Conservation (phyloP, 1,284 basidiomycete species). For the Trametes versicolor region DNA sequence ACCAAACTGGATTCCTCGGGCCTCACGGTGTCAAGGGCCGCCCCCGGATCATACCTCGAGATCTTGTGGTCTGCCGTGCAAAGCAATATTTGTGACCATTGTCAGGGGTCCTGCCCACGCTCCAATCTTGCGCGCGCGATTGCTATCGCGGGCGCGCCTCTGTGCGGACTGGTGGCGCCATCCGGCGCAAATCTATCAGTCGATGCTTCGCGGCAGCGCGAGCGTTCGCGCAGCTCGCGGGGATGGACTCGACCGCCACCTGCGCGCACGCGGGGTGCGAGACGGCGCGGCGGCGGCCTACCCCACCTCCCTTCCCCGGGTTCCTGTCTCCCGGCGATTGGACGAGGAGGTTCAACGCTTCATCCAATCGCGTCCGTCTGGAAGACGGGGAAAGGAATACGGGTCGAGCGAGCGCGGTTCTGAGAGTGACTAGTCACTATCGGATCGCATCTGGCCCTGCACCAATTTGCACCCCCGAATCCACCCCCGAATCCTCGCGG, state of each 20-base stretch:
- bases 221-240: too few relatives aligned
- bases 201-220: conserved; percentile 32
- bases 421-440: conserved; percentile 33
- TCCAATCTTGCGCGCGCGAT: conserved; percentile 25
- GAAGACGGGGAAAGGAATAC: conserved; percentile 10
- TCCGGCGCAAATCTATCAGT: conserved; percentile 17
- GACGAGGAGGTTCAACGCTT: conserved; percentile 13
- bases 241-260: conserved; percentile 1
- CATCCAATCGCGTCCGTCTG: conserved; percentile 20
- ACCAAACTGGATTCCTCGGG: too few relatives aligned
- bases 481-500: conserved; percentile 34
- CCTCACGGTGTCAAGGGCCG: too few relatives aligned
- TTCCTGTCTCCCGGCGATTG: conserved; percentile 3
- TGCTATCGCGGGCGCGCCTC: conserved; percentile 15
- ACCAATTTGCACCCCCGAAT: conserved; percentile 35
- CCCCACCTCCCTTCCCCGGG: conserved; percentile 4
- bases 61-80: too few relatives aligned
- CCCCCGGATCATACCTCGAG: too few relatives aligned
- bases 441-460: conserved; percentile 35
- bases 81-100: too few relatives aligned
- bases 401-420: conserved; percentile 17
- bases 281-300: not conserved
- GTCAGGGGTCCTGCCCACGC: not conserved
- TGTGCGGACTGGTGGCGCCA: conserved; percentile 22
- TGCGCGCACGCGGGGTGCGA: not conserved